These are phyloP conservation scores for Ceratocystis destructans DNA, from an alignment of 2,329 filamentous ascomycete species.

Conservation along the genomic window DNA sequence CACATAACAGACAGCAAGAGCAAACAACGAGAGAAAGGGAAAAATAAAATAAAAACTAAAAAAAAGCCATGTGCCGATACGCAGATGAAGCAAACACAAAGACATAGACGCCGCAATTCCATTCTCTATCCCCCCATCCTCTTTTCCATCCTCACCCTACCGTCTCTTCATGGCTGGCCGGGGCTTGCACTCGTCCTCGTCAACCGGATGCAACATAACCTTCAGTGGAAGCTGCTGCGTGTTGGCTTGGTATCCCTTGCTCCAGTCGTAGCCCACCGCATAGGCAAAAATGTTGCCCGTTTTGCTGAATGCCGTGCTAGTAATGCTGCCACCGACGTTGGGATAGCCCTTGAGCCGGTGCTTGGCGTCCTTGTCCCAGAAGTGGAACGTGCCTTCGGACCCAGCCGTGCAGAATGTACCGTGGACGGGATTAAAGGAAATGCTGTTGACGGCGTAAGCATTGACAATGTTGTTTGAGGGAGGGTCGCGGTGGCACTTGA, in stretches of 20 bases:
- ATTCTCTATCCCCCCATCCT: neutral
- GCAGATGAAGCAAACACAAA: neutral
- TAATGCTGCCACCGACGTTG: conserved; percentile 72
- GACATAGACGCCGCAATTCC: neutral
- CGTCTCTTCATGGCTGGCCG: conserved; percentile 47
- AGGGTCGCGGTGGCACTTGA: conserved; percentile 92
- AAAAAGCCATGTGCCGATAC: conserved; percentile 10
- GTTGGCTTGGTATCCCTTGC: conserved; percentile 84
- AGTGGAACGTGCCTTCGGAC: conserved; percentile 90
- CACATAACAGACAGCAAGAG: neutral
- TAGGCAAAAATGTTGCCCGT: conserved; percentile 76
- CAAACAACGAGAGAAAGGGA: neutral
- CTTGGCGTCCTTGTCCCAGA: conserved; percentile 89
- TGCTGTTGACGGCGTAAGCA: conserved; percentile 91
- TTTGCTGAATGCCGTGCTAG: conserved; percentile 79
- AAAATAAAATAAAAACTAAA: neutral
- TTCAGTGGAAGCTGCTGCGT: conserved; percentile 61
- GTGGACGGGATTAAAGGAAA: conserved; percentile 91
- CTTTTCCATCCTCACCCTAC: conserved; percentile 25
- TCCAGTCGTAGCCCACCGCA: conserved; percentile 94
- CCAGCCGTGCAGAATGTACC: conserved; percentile 98
- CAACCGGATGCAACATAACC: conserved; percentile 71
- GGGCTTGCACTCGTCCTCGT: conserved; percentile 47
- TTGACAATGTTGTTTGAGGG: conserved; percentile 64
- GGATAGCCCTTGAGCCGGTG: conserved; percentile 83